A percentile compares a stretch with the other conserved stretches of the same genome.
Conservation (phyloP, 2,329 filamentous ascomycete genomes). For the Myriosclerotinia curreyana region DNA sequence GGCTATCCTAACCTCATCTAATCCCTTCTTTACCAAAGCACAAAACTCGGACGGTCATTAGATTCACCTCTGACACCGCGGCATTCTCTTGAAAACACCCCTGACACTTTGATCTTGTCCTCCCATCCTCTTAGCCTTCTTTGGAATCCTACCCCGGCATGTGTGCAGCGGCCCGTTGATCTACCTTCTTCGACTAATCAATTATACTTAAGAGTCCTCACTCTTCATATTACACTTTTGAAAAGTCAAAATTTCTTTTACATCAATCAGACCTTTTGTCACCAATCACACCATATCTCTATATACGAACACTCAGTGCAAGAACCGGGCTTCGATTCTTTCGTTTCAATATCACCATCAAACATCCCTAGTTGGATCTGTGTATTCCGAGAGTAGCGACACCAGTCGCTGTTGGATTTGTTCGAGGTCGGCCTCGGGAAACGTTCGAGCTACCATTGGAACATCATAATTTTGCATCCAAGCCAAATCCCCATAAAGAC, state of each 20-base stretch:
- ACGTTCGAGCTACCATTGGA: background rate
- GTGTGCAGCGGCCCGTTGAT: constrained; percentile 24
- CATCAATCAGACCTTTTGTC: background rate
- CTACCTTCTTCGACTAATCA: constrained; percentile 13
- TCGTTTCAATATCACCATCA: constrained; percentile 7
- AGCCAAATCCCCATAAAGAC: background rate
- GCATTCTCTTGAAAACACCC: constrained; percentile 15
- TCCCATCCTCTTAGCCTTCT: constrained; percentile 19
- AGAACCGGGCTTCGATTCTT: background rate
- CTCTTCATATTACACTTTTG: background rate
- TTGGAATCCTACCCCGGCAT: constrained; percentile 14
- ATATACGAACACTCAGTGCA: background rate
- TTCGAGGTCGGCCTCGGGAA: background rate
- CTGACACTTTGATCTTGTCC: constrained; percentile 21
- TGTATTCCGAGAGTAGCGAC: background rate
- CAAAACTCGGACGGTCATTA: constrained; percentile 22
- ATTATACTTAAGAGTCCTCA: constrained; percentile 17
- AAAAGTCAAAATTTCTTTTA: background rate
- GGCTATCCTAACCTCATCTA: constrained; percentile 19
- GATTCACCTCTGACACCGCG: constrained; percentile 19
- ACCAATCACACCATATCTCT: background rate
- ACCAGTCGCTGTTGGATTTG: background rate
- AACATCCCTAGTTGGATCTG: constrained; percentile 4
- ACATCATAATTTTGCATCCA: constrained; percentile 2
- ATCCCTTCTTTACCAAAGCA: constrained; percentile 19